Conservation (phyloP, 306 rosid species). For the Fagus sylvatica region DNA sequence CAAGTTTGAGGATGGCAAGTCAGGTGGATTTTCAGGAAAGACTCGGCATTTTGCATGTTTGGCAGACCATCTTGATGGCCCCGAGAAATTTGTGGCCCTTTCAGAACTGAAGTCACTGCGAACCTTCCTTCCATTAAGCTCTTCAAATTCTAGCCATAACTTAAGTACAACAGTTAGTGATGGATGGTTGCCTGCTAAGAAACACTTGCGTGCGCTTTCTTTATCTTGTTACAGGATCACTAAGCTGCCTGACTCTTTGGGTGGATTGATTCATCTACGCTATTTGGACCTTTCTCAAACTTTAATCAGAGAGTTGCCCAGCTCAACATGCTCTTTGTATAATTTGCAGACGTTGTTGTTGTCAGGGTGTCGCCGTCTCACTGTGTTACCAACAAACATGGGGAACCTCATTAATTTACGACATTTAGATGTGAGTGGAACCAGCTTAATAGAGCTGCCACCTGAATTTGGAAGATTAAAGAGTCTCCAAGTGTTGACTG, state of each 20-base stretch:
- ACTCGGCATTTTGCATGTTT: slow-evolving; percentile 11
- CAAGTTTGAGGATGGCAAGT: background rate
- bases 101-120: background rate
- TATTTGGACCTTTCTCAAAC: slow-evolving; percentile 9
- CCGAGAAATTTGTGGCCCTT: background rate
- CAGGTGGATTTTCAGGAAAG: background rate
- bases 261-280: slow-evolving; percentile 14
- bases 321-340: slow-evolving; percentile 1
- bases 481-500: background rate
- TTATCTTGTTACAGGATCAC: background rate
- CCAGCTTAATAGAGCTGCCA: background rate
- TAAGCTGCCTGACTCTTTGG: slow-evolving; percentile 1
- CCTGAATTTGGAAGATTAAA: background rate
- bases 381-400: background rate
- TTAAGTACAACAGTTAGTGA: too few relatives aligned
- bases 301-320: background rate
- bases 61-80: background rate
- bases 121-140: background rate
- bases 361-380: background rate
- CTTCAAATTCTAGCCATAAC: too few relatives aligned
- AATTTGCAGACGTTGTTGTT: slow-evolving; percentile 27
- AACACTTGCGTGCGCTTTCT: background rate
- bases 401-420: background rate
- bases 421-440: background rate
- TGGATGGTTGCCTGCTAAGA: background rate